These are phyloP conservation scores for Psidium guajava DNA, from an alignment of 345 rosid genomes.

Conservation along the genomic window DNA sequence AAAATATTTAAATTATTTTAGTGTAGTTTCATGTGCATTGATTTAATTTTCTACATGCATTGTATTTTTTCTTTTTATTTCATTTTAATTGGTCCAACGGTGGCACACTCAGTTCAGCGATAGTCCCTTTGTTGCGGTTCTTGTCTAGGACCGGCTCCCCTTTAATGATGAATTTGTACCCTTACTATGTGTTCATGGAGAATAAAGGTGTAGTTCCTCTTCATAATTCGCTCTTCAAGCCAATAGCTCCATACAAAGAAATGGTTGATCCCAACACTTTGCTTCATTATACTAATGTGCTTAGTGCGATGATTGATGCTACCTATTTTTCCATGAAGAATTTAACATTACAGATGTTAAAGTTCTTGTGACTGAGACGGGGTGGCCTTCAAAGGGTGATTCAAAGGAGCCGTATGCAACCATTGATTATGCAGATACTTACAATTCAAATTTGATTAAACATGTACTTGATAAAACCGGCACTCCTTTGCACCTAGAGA, in stretches of 20 bases:
- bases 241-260: slow-evolving; percentile 79
- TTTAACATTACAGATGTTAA: slow-evolving; percentile 61
- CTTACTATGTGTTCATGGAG: slow-evolving; percentile 93
- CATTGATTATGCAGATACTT: slow-evolving; percentile 68
- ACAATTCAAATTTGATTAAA: slow-evolving; percentile 84
- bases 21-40: too few species aligned
- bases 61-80: too few species aligned
- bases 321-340: slow-evolving; percentile 89
- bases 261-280: slow-evolving; percentile 98
- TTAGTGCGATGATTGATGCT: slow-evolving; percentile 97
- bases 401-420: slow-evolving; percentile 83
- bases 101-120: slow-evolving; percentile 50
- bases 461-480: slow-evolving; percentile 73
- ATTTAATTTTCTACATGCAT: too few species aligned
- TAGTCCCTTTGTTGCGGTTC: slow-evolving; percentile 69
- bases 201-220: slow-evolving; percentile 93
- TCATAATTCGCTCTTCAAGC: slow-evolving; percentile 71
- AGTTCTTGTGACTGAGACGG: slow-evolving; percentile 78
- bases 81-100: too few species aligned
- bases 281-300: slow-evolving; percentile 87
- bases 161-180: slow-evolving; percentile 95
- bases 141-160: slow-evolving; percentile 76
- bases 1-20: too few species aligned
- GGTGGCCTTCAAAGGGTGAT: slow-evolving; percentile 91
- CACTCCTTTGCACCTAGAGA: slow-evolving; percentile 77